Evolutionary conservation across 2,329 filamentous ascomycete genomes (phyloP).

Genomic region (Arthrobotrys iridis): DNA sequence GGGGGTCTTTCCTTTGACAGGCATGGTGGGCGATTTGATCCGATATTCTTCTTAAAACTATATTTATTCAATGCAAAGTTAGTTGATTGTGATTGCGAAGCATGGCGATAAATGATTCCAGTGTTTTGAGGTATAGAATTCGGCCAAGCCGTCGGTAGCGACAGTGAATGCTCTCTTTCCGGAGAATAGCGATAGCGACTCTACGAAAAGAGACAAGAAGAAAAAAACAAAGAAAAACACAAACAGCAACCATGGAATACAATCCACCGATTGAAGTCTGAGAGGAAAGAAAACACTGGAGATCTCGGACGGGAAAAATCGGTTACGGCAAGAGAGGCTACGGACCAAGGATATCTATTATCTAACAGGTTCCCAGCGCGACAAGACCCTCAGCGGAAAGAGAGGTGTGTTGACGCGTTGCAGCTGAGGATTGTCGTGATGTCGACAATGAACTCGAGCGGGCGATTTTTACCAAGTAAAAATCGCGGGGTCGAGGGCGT

Average conservation of each 20-base stretch:
- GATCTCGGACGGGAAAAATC: neutral
- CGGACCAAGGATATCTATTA: slow-evolving; percentile 38
- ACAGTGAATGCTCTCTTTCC: slow-evolving; percentile 8
- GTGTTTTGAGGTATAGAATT: neutral
- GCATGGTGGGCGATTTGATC: slow-evolving; percentile 50
- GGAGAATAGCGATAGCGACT: slow-evolving; percentile 4
- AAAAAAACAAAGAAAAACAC: neutral
- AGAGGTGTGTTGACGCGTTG: slow-evolving; percentile 50
- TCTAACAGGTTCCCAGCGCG: slow-evolving; percentile 34
- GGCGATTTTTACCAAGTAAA: slow-evolving; percentile 30
- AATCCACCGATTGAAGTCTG: neutral
- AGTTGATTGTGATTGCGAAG: slow-evolving; percentile 5
- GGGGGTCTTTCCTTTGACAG: slow-evolving; percentile 54
- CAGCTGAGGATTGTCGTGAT: slow-evolving; percentile 8
- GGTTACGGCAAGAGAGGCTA: slow-evolving; percentile 7
- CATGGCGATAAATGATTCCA: neutral
- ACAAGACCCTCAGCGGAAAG: slow-evolving; percentile 19
- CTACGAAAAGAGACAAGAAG: neutral
- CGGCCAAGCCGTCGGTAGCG: slow-evolving; percentile 5
- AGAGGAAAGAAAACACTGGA: neutral
- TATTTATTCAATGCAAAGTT: neutral
- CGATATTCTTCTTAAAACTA: slow-evolving; percentile 41
- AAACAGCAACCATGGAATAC: neutral
- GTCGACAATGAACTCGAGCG: slow-evolving; percentile 43
- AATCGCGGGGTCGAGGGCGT: slow-evolving; percentile 14